Conservation (phyloP, 805 yeast species). For the Ogataea paradorogensis region DNA sequence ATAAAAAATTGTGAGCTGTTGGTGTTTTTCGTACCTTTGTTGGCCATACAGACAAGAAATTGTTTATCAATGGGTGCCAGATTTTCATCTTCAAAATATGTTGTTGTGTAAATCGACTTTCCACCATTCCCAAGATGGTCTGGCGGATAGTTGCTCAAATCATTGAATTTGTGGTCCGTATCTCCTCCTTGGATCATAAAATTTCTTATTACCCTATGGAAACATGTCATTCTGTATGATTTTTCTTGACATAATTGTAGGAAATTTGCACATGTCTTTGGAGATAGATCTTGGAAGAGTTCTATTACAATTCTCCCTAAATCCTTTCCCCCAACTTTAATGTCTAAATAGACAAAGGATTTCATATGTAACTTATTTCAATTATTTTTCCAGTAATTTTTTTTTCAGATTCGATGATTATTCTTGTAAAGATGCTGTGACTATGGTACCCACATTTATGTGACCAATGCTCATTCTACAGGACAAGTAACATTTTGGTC, state of each 20-base stretch:
- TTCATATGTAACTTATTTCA: background rate
- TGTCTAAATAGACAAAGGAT: constrained; percentile 46
- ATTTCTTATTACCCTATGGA: constrained; percentile 64
- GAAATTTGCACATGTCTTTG: constrained; percentile 54
- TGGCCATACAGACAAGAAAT: constrained; percentile 63
- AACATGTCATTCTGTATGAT: constrained; percentile 42
- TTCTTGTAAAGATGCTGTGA: too few species aligned
- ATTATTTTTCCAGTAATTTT: background rate
- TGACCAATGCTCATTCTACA: too few species aligned
- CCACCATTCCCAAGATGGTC: constrained; percentile 42
- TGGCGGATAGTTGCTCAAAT: constrained; percentile 22
- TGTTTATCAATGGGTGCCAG: constrained; percentile 40
- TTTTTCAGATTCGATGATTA: too few species aligned
- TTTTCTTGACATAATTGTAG: constrained; percentile 42
- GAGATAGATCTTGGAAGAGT: constrained; percentile 49
- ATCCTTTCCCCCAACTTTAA: constrained; percentile 40
- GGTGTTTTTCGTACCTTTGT: constrained; percentile 44
- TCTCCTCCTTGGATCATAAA: constrained; percentile 75
- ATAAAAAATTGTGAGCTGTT: constrained; percentile 72
- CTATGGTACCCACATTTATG: too few species aligned
- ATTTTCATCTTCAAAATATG: constrained; percentile 58
- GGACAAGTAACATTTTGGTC: background rate
- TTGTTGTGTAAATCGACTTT: constrained; percentile 37
- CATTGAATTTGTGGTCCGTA: constrained; percentile 32
- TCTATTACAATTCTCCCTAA: constrained; percentile 64